Percentiles rank a stretch among this genome's conserved stretches.
phyloP scores from a whole-genome alignment of 495 filamentous ascomycete genomes.

The Aspergillus affinis region DNA sequence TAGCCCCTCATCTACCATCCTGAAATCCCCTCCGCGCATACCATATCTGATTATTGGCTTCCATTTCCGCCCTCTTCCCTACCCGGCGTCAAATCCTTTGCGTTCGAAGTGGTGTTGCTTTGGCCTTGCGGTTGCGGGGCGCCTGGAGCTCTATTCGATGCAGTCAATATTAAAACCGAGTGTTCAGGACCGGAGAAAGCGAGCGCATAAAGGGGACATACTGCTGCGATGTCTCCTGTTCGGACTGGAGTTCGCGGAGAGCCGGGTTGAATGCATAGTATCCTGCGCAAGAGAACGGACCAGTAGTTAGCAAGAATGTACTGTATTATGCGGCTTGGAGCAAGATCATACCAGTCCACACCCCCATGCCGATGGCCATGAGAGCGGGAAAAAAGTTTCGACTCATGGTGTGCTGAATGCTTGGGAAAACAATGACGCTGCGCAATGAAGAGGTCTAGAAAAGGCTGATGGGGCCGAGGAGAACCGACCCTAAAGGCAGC shows the following conservation, averaged over 20 bases:
- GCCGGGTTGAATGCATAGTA: slow-evolving; percentile 35
- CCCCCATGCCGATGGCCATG: slow-evolving; percentile 41
- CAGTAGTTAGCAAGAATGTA: slow-evolving; percentile 5
- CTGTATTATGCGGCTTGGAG: background rate
- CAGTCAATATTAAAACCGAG: background rate
- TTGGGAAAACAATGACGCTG: too few relatives aligned
- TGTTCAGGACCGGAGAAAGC: background rate
- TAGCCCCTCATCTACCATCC: too few relatives aligned
- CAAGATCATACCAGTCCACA: slow-evolving; percentile 35
- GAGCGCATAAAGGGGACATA: slow-evolving; percentile 7
- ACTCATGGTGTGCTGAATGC: slow-evolving; percentile 30
- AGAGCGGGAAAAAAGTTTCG: slow-evolving; percentile 41
- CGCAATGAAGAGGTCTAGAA: background rate
- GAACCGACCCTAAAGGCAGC: too few relatives aligned
- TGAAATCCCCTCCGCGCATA: background rate
- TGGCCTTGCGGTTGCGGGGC: background rate
- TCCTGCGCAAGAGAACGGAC: slow-evolving; percentile 16
- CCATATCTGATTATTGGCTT: background rate
- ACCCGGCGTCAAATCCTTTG: background rate
- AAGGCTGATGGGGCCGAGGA: background rate
- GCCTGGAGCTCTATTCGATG: background rate
- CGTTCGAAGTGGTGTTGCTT: background rate
- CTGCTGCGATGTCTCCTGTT: slow-evolving; percentile 4
- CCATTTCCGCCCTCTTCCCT: background rate
- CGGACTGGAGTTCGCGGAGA: slow-evolving; percentile 17